Evolutionary conservation across 208 protist genomes (phyloP), one percentile per base, ranked within the genome.

Genomic region (Trypanosoma platydactyli): DNA sequence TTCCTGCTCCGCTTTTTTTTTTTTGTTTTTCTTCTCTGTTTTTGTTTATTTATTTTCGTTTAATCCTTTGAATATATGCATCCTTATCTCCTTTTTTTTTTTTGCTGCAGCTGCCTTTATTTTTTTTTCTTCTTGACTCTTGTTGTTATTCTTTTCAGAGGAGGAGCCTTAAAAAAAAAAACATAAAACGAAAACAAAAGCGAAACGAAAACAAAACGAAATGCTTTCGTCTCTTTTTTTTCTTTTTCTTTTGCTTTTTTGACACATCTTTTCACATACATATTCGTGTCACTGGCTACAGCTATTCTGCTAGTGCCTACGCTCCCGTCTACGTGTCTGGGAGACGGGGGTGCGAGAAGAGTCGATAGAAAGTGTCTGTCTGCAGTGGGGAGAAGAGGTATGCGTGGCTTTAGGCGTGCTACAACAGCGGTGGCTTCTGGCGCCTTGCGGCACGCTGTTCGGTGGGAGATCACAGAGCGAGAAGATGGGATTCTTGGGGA

Each of bases 401-500:
- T 72, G 67, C 67, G 67, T 29, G n/a, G 0, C 15, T 52, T 64
- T 51, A 48, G 57, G 40, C 33, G 29, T 24, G 25, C 22, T 5
- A 3, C 15, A 20, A 1, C 13, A 20, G 33, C 33, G 7, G 16
- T 30, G 9, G 24, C 20, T 9, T 44, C 5, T 45, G 13, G n/a
- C 2, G 22, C 55, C 22, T 56, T 76, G 25, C 9, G 12, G 5
- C 18, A 38, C 22, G 16, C 62, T 16, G 40, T 64, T 16, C 55
- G 70, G 9, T 59, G 51, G 41, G 3, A 6, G 3, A 30, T 71
- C 15, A 42, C 54, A 16, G 16, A 25, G 9, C n/a, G 59, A 16
- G 71, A 68, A n/a, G 71, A 71, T 25, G 64, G 50, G 5, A 9
- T 63, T 3, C 20, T 77, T 12, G 40, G 40, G 18, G 58, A 65